Conservation (phyloP, 257 asterid species). For the Gentiana straminea region DNA sequence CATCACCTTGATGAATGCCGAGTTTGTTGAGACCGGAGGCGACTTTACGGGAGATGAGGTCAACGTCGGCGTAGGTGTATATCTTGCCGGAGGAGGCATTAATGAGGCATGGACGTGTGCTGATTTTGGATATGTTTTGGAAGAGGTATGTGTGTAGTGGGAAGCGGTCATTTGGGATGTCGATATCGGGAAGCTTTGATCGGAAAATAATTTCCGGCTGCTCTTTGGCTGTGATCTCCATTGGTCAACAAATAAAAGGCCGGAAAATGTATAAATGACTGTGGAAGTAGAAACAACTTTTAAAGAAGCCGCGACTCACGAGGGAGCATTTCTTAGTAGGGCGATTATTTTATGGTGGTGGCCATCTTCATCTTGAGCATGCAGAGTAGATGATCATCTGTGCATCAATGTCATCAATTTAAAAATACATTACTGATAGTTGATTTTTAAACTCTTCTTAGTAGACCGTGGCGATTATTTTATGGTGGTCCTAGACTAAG, state of each 20-base stretch:
- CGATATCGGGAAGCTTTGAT: slow-evolving; percentile 31
- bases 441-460: too few relatives aligned
- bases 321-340: too few relatives aligned
- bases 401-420: too few relatives aligned
- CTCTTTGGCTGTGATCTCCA: slow-evolving; percentile 6
- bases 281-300: too few relatives aligned
- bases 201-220: slow-evolving; percentile 19
- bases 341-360: too few relatives aligned
- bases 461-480: too few relatives aligned
- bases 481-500: too few relatives aligned
- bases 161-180: slow-evolving; percentile 25
- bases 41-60: slow-evolving; percentile 16
- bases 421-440: too few relatives aligned
- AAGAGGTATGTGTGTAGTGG: slow-evolving; percentile 30
- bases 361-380: too few relatives aligned
- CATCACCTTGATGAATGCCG: slow-evolving; percentile 20
- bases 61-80: slow-evolving; percentile 18
- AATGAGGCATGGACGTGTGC: slow-evolving; percentile 21
- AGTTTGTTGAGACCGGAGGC: slow-evolving; percentile 19
- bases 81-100: slow-evolving; percentile 16
- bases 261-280: too few relatives aligned
- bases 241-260: not conserved
- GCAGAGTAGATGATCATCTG: too few relatives aligned
- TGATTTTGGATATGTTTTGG: slow-evolving; percentile 19
- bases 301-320: too few relatives aligned